Conservation (phyloP, 805 yeast species). For the Metschnikowia continentalis region DNA sequence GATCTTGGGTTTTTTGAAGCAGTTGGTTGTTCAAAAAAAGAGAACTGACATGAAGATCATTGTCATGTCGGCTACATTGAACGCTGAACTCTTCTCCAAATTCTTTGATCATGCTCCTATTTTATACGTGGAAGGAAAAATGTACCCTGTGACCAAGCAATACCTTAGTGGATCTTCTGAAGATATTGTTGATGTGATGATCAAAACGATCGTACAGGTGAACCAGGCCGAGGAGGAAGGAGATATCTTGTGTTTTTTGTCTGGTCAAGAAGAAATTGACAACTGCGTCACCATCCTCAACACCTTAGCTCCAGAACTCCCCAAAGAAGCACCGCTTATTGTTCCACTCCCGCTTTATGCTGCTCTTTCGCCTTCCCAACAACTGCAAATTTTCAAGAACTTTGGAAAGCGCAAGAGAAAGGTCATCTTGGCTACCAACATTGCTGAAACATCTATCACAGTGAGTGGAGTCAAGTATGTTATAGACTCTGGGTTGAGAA, state of each 20-base stretch:
- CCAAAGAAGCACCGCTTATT: slow-evolving; percentile 69
- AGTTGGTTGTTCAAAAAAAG: slow-evolving; percentile 47
- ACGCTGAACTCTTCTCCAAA: slow-evolving; percentile 78
- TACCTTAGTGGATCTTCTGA: slow-evolving; percentile 65
- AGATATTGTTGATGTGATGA: slow-evolving; percentile 77
- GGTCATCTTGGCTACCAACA: slow-evolving; percentile 87
- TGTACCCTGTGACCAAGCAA: slow-evolving; percentile 73
- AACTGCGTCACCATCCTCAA: slow-evolving; percentile 63
- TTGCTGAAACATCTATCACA: slow-evolving; percentile 97
- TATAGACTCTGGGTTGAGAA: slow-evolving; percentile 86
- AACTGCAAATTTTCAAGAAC: slow-evolving; percentile 71
- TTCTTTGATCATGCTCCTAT: slow-evolving; percentile 83
- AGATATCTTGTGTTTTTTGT: slow-evolving; percentile 85
- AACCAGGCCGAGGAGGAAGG: slow-evolving; percentile 80
- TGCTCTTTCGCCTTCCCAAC: slow-evolving; percentile 82
- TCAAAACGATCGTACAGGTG: slow-evolving; percentile 70
- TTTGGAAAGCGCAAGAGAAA: slow-evolving; percentile 69
- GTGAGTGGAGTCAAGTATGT: slow-evolving; percentile 93
- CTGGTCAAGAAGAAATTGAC: slow-evolving; percentile 98
- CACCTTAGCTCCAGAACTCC: slow-evolving; percentile 59
- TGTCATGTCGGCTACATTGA: slow-evolving; percentile 95
- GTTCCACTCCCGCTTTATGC: slow-evolving; percentile 88
- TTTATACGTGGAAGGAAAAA: slow-evolving; percentile 82
- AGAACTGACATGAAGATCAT: slow-evolving; percentile 62
- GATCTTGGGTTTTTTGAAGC: slow-evolving; percentile 81